Evolutionary conservation across 2,329 filamentous ascomycete species (phyloP).

Genomic region (Huntiella abstrusa): DNA sequence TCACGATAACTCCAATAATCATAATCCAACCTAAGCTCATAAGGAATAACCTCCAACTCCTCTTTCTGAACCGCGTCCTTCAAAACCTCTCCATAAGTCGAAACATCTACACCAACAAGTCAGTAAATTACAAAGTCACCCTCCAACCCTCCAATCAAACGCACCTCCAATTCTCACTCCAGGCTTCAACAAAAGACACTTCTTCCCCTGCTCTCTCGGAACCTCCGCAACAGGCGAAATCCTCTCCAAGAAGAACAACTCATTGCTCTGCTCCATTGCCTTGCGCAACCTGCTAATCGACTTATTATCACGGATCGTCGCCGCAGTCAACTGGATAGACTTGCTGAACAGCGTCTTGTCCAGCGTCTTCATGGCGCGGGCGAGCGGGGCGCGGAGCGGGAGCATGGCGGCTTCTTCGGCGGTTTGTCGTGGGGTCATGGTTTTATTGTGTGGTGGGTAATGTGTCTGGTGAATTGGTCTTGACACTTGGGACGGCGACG

Average conservation of each 20-base stretch:
- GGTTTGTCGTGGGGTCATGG: constrained; percentile 3
- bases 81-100: constrained; percentile 59
- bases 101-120: constrained; percentile 30
- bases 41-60: constrained; percentile 55
- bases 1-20: constrained; percentile 68
- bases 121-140: not conserved
- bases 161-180: constrained; percentile 34
- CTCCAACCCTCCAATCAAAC: not conserved
- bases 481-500: not conserved
- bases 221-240: constrained; percentile 44
- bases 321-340: constrained; percentile 58
- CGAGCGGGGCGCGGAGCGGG: constrained; percentile 58
- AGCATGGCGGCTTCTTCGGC: constrained; percentile 25
- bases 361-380: constrained; percentile 60
- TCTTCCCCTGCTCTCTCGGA: constrained; percentile 40
- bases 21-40: constrained; percentile 60
- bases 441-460: constrained; percentile 7
- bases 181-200: constrained; percentile 41
- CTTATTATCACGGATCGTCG: constrained; percentile 54
- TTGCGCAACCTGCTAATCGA: constrained; percentile 56
- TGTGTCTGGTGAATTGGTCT: not conserved
- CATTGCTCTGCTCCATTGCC: constrained; percentile 42
- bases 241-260: constrained; percentile 46
- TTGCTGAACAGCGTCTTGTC: constrained; percentile 72
- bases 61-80: constrained; percentile 48